Base-by-base conservation (phyloP, 192 early-diverging fungal species). In the Paraglomus occultum region DNA sequence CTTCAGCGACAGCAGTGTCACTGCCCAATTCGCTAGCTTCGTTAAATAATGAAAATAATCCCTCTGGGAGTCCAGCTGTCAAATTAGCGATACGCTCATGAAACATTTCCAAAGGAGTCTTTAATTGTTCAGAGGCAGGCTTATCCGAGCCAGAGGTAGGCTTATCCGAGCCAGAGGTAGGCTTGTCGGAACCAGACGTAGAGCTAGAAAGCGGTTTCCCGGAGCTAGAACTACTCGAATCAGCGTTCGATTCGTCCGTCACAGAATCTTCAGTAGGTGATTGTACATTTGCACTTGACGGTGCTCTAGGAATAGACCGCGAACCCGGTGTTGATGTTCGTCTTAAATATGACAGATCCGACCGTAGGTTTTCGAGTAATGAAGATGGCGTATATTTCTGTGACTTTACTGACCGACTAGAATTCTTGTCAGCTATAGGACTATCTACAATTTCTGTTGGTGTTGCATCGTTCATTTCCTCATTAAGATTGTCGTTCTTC, bases 21-120 rank as follows among this genome's bases (percentile, higher is more conserved):
- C 63, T 38, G 45, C 64, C 46, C 43, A 74, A 44, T 55, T 51
- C 43, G 5, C 9, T 42, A 7, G 67, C 58, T 8, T 61, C 39
- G 1, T 39, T 53, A 53, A 75, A 75, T 6, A 65, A 45, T 40
- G 47, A 43, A 40, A 75, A 64, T 47, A 75, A 46, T 42, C 57
- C 61, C 7, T 63, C 59, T 5, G 73, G 73, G 42, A 75, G 46
- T 17, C 43, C 58, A 40, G 53, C 12, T 22, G 45, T 60, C 20
- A 70, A 31, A 18, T 42, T 51, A 7, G 40, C 49, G 15, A 71
- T 15, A 31, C 73, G 44, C 18, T 75, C 71, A 12, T 72, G 70
- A 51, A 70, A 75, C 71, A 75, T 62, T 40, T 75, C 58, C 17
- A 75, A 48, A 5, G 73, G 71, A 6, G 59, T 64, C 57, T 61